These are phyloP conservation scores for Steccherinum ochraceum DNA, from an alignment of 768 basidiomycete genomes.

Conservation along the genomic window DNA sequence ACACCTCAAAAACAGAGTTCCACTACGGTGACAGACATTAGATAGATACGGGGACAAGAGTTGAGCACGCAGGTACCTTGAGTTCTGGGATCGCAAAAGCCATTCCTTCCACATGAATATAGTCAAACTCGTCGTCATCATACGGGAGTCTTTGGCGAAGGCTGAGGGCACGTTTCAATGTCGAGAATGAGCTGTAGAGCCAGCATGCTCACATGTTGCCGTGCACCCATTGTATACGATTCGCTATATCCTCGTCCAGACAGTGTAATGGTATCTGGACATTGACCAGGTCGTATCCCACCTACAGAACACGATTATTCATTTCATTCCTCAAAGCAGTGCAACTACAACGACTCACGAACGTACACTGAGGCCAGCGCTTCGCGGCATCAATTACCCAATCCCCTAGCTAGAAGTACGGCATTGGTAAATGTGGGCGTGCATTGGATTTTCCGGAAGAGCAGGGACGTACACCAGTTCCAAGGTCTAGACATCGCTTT, in stretches of 20 bases:
- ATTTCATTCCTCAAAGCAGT: not conserved
- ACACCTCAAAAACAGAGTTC: constrained; percentile 61
- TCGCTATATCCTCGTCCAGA: constrained; percentile 44
- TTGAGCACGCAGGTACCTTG: constrained; percentile 37
- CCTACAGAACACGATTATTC: constrained; percentile 30
- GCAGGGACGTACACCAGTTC: constrained; percentile 56
- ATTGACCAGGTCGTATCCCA: constrained; percentile 76
- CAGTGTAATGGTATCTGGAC: constrained; percentile 56
- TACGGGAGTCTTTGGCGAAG: constrained; percentile 73
- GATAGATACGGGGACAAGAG: constrained; percentile 3
- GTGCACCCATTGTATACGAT: constrained; percentile 64
- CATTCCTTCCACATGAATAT: constrained; percentile 51
- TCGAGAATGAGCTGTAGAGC: not conserved
- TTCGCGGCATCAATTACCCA: constrained; percentile 73
- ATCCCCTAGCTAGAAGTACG: constrained; percentile 44
- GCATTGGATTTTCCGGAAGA: not conserved
- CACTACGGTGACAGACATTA: constrained; percentile 37
- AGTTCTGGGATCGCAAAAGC: constrained; percentile 60
- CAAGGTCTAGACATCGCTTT: constrained; percentile 55
- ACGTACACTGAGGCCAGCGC: constrained; percentile 58
- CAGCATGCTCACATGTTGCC: constrained; percentile 62
- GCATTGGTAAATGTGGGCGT: constrained; percentile 1
- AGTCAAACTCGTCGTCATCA: constrained; percentile 78
- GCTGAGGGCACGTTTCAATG: constrained; percentile 30
- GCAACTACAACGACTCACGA: constrained; percentile 45